Evolutionary conservation across 768 basidiomycete species (phyloP), one percentile per base, ranked within the genome.

Genomic region (Russula virescens): DNA sequence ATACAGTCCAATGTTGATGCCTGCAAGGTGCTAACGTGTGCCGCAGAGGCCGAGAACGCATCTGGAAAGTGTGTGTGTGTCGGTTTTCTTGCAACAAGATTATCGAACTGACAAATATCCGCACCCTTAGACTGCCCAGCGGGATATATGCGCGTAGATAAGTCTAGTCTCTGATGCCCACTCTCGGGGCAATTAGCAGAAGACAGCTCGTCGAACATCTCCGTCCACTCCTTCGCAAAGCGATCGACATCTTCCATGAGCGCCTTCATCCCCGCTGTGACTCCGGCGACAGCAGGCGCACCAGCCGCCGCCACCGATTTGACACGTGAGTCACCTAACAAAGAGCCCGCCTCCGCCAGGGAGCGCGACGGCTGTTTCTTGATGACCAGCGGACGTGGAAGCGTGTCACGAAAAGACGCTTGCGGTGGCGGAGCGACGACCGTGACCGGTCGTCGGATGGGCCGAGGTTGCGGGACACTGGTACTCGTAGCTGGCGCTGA

Each of bases 141-240:
- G 10, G 42, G 43, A 19, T 40, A 43, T 26, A 52, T 53, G 57
- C 38, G 52, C 46, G 40, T 43, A 5, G 35, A n/a, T 2, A 18
- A 13, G 11, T 42, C 35, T 25, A 40, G 25, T 13, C 49, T 34
- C 7, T 58, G 5, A 31, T 25, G 9, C 45, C 14, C 25, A 28
- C 26, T 38, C 28, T 25, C 62, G 26, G 21, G 46, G 26, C 28
- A 10, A 11, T 38, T 18, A 40, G 23, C n/a, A 3, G 18, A 26
- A 25, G 47, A 55, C 26, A 63, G 16, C 6, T 63, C 55, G 21
- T 65, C 56, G 16, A 63, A 65, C 61, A 65, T 63, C 14, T 26
- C 49, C 25, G 55, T 42, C 64, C 64, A 65, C 14, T 63, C 64
- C 38, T 47, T 49, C 23, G 61, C 56, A 10, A 65, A 63, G 35